Conservation (phyloP, 495 filamentous ascomycete species). For the Aspergillus sclerotiicarbonarius region DNA sequence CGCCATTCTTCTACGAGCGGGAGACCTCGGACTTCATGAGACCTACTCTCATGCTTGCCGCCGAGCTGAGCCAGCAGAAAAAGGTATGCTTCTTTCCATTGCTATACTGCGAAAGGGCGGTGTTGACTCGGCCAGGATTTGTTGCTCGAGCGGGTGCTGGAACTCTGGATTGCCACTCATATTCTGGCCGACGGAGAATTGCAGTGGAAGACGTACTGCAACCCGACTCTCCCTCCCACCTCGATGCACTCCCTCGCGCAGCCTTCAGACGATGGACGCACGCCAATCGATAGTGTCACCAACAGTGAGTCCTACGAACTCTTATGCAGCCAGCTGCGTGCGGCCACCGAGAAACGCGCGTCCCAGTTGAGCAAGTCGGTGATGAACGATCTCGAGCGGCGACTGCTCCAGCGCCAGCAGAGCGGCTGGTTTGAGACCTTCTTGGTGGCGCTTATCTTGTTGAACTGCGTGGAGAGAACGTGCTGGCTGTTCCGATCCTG, state of each 20-base stretch:
- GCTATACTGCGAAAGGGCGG: not conserved
- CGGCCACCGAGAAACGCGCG: slow-evolving; percentile 72
- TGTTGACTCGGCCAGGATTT: slow-evolving; percentile 43
- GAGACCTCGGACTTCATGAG: slow-evolving; percentile 69
- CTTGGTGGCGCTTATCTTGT: slow-evolving; percentile 67
- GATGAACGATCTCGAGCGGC: slow-evolving; percentile 72
- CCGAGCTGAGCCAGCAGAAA: slow-evolving; percentile 51
- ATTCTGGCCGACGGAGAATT: slow-evolving; percentile 67
- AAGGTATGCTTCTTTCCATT: slow-evolving; percentile 34
- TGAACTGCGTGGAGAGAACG: slow-evolving; percentile 81
- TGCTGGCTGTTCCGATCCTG: slow-evolving; percentile 77
- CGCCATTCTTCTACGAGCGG: slow-evolving; percentile 58
- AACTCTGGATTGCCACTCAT: slow-evolving; percentile 75
- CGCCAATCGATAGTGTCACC: slow-evolving; percentile 44
- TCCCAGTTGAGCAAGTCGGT: slow-evolving; percentile 61
- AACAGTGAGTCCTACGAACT: slow-evolving; percentile 49
- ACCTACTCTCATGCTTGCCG: slow-evolving; percentile 60
- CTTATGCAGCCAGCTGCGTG: slow-evolving; percentile 68
- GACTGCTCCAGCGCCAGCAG: slow-evolving; percentile 70
- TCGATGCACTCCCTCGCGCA: slow-evolving; percentile 40
- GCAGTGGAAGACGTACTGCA: slow-evolving; percentile 61
- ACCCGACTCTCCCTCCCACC: slow-evolving; percentile 44
- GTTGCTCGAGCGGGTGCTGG: slow-evolving; percentile 63
- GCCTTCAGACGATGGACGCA: slow-evolving; percentile 42
- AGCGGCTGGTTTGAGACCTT: slow-evolving; percentile 72